Conservation (phyloP, 352 stramenopile genomes). For the Pythium sp. region DNA sequence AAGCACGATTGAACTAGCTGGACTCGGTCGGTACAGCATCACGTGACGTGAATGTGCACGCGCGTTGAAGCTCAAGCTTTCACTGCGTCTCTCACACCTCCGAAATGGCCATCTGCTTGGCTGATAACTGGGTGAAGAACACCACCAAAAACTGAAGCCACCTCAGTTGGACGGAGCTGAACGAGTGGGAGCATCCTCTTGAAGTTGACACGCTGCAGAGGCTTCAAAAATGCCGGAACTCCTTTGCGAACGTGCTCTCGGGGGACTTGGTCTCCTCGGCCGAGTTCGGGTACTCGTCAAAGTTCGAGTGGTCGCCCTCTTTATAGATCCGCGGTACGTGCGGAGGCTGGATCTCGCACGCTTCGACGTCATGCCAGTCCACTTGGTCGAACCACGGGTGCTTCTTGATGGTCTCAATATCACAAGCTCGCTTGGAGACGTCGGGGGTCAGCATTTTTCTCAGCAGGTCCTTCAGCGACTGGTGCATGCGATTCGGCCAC, state of each 20-base stretch:
- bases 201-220: neutral
- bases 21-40: neutral
- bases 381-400: constrained; percentile 70
- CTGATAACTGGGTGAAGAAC: neutral
- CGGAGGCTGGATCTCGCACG: constrained; percentile 42
- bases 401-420: constrained; percentile 42
- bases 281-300: constrained; percentile 65
- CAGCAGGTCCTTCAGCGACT: constrained; percentile 59
- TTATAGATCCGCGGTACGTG: constrained; percentile 35
- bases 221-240: constrained; percentile 44
- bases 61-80: neutral
- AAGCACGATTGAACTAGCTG: neutral
- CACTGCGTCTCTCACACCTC: neutral
- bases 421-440: constrained; percentile 41
- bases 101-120: constrained; percentile 2
- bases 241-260: constrained; percentile 25
- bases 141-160: neutral
- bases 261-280: constrained; percentile 39
- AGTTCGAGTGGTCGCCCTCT: constrained; percentile 55
- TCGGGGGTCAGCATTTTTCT: constrained; percentile 62
- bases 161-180: neutral
- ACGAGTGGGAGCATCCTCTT: neutral
- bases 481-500: constrained; percentile 44
- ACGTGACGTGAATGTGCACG: neutral
- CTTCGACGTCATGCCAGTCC: constrained; percentile 56